Conservation (phyloP, 345 rosid genomes). For the Gossypium arboreum region DNA sequence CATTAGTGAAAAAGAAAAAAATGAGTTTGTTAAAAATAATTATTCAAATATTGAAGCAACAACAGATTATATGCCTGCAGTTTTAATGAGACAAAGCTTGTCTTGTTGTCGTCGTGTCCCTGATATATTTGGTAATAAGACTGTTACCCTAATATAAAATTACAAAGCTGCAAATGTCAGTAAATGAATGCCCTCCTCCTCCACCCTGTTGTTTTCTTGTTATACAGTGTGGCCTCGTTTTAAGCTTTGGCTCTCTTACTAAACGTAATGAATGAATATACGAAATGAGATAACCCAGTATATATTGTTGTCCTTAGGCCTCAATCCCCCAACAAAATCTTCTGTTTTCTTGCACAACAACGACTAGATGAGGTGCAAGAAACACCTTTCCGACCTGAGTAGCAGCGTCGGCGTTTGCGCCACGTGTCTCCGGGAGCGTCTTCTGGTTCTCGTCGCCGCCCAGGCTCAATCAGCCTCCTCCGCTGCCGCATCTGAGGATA, state of each 20-base stretch:
- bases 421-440: slow-evolving; percentile 86
- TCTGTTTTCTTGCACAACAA: neutral
- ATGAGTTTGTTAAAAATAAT: neutral
- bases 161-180: neutral
- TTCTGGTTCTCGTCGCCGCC: slow-evolving; percentile 44
- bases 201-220: neutral
- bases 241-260: neutral
- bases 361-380: slow-evolving; percentile 71
- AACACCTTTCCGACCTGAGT: slow-evolving; percentile 59
- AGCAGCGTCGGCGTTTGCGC: slow-evolving; percentile 84
- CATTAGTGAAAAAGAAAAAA: neutral
- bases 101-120: neutral
- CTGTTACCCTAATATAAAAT: neutral
- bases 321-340: neutral
- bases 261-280: neutral
- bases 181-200: neutral
- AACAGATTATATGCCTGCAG: neutral
- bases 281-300: neutral
- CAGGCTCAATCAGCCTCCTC: slow-evolving; percentile 35
- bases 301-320: neutral
- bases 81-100: neutral
- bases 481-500: slow-evolving; percentile 22
- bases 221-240: slow-evolving; percentile 13
- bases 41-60: neutral
- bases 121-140: neutral